Evolutionary conservation across 106 monocot species (phyloP).

Genomic region (Narthecium ossifragum): DNA sequence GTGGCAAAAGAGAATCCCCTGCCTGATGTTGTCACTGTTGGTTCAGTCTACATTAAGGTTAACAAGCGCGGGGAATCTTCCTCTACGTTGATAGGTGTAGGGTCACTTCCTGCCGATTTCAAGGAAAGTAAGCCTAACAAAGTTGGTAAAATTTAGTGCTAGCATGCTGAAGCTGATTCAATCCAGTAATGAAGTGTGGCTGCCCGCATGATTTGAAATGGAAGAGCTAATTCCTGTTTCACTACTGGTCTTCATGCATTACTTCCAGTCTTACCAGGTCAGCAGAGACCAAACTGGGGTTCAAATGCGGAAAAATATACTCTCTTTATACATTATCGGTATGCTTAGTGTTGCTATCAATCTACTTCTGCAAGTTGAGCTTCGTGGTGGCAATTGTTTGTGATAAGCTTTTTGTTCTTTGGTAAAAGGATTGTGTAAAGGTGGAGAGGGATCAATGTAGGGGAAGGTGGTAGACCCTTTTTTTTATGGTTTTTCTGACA

Average conservation of each 20-base stretch:
- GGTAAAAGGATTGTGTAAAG: background rate
- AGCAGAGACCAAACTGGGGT: no score
- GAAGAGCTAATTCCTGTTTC: background rate
- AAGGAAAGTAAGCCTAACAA: constrained; percentile 4
- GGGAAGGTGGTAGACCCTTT: background rate
- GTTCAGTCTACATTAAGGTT: constrained; percentile 59
- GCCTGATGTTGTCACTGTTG: constrained; percentile 43
- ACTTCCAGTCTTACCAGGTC: no score
- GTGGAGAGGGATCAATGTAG: background rate
- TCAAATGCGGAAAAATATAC: no score
- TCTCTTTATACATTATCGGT: no score
- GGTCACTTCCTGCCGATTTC: constrained; percentile 11
- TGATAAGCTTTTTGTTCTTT: no score
- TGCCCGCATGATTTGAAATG: background rate
- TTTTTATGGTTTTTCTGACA: background rate
- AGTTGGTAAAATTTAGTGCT: background rate
- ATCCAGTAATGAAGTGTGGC: background rate
- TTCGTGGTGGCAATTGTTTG: no score
- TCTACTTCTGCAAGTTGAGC: no score
- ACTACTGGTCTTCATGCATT: no score
- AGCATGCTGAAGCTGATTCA: background rate
- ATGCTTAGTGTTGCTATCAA: no score
- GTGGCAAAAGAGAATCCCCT: background rate
- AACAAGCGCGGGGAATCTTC: constrained; percentile 22
- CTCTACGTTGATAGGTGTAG: constrained; percentile 13